A percentile compares a stretch with the other conserved stretches of the same genome.
phyloP scores from a whole-genome alignment of 495 filamentous ascomycete species.

The Hypomontagnella monticulosa region DNA sequence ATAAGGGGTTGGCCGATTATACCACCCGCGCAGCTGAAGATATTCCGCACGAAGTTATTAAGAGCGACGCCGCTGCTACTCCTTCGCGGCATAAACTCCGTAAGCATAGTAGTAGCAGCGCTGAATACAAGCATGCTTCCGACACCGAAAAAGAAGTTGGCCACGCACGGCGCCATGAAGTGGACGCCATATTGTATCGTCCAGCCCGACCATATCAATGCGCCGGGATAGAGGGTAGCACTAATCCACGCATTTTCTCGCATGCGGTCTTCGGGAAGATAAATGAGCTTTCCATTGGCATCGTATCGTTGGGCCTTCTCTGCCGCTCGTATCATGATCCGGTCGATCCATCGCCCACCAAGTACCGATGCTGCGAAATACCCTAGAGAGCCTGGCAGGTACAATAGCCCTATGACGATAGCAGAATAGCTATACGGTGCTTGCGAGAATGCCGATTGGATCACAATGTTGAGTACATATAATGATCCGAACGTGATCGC shows the following conservation, averaged over 20 bases:
- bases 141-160: slow-evolving; percentile 88
- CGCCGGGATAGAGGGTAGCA: slow-evolving; percentile 76
- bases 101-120: slow-evolving; percentile 81
- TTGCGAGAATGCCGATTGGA: slow-evolving; percentile 77
- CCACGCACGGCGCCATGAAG: slow-evolving; percentile 66
- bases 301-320: slow-evolving; percentile 75
- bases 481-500: slow-evolving; percentile 83
- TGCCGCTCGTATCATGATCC: slow-evolving; percentile 87
- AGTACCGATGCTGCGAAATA: slow-evolving; percentile 77
- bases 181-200: slow-evolving; percentile 52
- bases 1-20: slow-evolving; percentile 82
- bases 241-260: slow-evolving; percentile 88
- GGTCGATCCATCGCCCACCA: slow-evolving; percentile 88
- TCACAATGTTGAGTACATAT: slow-evolving; percentile 87
- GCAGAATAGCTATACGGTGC: slow-evolving; percentile 79
- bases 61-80: slow-evolving; percentile 83
- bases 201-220: slow-evolving; percentile 71
- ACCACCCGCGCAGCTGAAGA: slow-evolving; percentile 81
- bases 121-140: slow-evolving; percentile 91
- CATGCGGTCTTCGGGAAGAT: slow-evolving; percentile 88
- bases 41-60: slow-evolving; percentile 87
- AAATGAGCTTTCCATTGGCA: slow-evolving; percentile 72
- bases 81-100: slow-evolving; percentile 84
- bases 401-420: slow-evolving; percentile 80
- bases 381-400: slow-evolving; percentile 82